Evolutionary conservation across 2,329 filamentous ascomycete species (phyloP).

Genomic region (Rasamsonia emersonii): DNA sequence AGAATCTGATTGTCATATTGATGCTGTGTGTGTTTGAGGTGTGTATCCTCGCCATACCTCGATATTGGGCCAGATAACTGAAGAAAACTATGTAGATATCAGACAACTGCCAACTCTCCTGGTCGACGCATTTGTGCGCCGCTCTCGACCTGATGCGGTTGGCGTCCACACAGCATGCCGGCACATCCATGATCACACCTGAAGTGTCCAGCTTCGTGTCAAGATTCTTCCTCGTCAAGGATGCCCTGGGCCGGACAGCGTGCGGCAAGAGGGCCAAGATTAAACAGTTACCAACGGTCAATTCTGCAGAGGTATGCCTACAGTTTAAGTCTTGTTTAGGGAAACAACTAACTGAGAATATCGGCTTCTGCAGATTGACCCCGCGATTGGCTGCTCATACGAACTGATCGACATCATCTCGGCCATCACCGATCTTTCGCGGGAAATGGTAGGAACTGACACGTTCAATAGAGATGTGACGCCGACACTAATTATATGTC

Average conservation of each 20-base stretch:
- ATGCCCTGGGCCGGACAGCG: constrained; percentile 10
- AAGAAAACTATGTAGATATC: constrained; percentile 6
- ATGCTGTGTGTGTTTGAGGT: constrained; percentile 11
- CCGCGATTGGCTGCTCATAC: constrained; percentile 10
- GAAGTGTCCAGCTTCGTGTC: constrained; percentile 8
- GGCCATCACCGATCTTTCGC: constrained; percentile 7
- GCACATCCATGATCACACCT: constrained; percentile 1
- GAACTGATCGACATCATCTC: constrained; percentile 10
- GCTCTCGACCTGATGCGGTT: constrained; percentile 9
- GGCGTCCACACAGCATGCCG: not conserved
- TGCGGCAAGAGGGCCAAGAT: constrained; percentile 10
- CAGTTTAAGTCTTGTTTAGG: not conserved
- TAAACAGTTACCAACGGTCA: constrained; percentile 6
- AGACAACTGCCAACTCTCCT: constrained; percentile 10
- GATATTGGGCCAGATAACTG: not conserved
- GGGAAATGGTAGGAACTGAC: constrained; percentile 8
- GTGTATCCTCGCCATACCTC: not conserved
- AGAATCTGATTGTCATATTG: constrained; percentile 9
- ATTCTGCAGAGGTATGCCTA: constrained; percentile 7
- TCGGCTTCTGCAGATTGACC: constrained; percentile 6
- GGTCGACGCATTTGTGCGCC: constrained; percentile 9
- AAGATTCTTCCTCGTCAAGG: constrained; percentile 10
- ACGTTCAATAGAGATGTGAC: too few species aligned
- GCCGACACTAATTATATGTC: not conserved
- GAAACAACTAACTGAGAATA: not conserved